Conservation (phyloP, 2,329 filamentous ascomycete genomes). For the Sarocladium oryzae region DNA sequence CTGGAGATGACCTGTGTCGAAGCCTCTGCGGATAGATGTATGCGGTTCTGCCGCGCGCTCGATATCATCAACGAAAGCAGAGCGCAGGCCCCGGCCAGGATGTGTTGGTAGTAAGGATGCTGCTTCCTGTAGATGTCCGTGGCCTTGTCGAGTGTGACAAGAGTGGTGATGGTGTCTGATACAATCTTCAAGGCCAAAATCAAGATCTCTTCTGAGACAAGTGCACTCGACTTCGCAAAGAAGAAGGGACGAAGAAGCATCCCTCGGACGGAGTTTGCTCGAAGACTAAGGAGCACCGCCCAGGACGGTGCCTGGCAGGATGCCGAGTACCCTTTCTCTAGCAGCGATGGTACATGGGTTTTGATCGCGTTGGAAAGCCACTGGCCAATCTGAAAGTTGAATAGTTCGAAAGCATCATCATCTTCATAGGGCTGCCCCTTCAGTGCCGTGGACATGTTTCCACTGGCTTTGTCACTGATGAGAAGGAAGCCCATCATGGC, state of each 20-base stretch:
- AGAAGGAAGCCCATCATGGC: slow-evolving; percentile 15
- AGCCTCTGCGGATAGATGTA: background rate
- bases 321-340: background rate
- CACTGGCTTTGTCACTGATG: slow-evolving; percentile 18
- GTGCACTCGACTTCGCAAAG: background rate
- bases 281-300: slow-evolving; percentile 5
- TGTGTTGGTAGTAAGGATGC: slow-evolving; percentile 9
- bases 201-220: background rate
- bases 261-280: slow-evolving; percentile 6
- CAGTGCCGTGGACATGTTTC: slow-evolving; percentile 12
- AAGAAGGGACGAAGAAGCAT: slow-evolving; percentile 10
- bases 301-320: slow-evolving; percentile 7
- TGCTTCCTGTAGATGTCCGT: slow-evolving; percentile 6
- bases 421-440: slow-evolving; percentile 16
- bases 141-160: slow-evolving; percentile 7
- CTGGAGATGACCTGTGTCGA: background rate
- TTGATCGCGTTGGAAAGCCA: slow-evolving; percentile 20
- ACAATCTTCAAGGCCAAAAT: background rate
- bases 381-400: slow-evolving; percentile 23
- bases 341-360: background rate
- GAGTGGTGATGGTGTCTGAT: background rate
- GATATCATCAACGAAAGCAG: slow-evolving; percentile 9
- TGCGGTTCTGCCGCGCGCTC: background rate
- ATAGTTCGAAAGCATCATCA: slow-evolving; percentile 20
- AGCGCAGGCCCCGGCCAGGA: slow-evolving; percentile 1